These are phyloP conservation scores for Fusarium sp. DNA, from an alignment of 2,329 filamentous ascomycete species.

Conservation along the genomic window DNA sequence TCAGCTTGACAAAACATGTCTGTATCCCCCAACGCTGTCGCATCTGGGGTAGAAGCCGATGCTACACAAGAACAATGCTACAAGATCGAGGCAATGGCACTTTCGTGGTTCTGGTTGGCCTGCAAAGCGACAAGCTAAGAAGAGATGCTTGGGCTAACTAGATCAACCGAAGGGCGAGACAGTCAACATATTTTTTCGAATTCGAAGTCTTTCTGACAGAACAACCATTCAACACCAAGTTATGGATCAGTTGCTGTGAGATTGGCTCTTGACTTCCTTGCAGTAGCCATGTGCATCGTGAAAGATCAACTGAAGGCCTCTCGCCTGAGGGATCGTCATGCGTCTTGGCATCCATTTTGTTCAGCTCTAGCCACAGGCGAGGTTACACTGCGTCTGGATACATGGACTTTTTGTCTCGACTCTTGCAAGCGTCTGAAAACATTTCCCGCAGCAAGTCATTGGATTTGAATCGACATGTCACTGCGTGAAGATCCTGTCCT, in stretches of 20 bases:
- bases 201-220: background rate
- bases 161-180: background rate
- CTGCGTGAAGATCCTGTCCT: background rate
- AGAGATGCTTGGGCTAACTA: background rate
- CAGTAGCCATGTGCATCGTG: background rate
- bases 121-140: constrained; percentile 22
- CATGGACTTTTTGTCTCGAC: background rate
- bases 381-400: background rate
- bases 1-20: constrained; percentile 44
- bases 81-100: constrained; percentile 20
- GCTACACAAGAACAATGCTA: constrained; percentile 24
- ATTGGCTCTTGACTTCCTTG: background rate
- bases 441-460: background rate
- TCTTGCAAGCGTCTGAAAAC: background rate
- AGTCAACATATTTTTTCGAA: background rate
- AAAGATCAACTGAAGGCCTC: background rate
- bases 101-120: constrained; percentile 19
- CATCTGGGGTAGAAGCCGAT: constrained; percentile 32
- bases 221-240: background rate
- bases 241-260: background rate
- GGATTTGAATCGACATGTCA: background rate
- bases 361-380: background rate
- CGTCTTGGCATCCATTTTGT: background rate
- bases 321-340: background rate
- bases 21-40: constrained; percentile 19